Conservation (phyloP, 352 stramenopile species). For the Phytophthora quininea region DNA sequence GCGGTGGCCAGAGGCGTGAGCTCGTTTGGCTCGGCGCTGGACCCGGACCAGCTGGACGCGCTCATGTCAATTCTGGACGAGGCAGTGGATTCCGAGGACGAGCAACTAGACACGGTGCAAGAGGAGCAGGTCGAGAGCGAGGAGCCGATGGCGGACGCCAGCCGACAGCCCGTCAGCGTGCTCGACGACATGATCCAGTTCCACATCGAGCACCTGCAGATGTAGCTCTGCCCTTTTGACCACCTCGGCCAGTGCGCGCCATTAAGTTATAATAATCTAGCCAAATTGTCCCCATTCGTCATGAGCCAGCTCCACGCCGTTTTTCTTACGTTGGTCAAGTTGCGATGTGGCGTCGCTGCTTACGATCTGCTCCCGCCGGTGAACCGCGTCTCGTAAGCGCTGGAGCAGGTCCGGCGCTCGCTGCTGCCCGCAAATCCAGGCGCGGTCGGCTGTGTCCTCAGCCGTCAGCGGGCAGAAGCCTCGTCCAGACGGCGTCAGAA, state of each 20-base stretch:
- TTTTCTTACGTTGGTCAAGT: background rate
- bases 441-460: no score
- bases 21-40: slow-evolving; percentile 18
- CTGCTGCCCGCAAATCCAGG: no score
- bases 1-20: background rate
- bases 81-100: slow-evolving; percentile 25
- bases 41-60: slow-evolving; percentile 43
- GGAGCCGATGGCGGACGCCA: slow-evolving; percentile 2
- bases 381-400: no score
- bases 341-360: no score
- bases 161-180: slow-evolving; percentile 22
- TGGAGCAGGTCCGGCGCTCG: no score
- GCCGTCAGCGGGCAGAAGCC: no score
- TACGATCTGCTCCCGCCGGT: no score
- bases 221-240: slow-evolving; percentile 5
- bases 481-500: no score
- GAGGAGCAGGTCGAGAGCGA: slow-evolving; percentile 6
- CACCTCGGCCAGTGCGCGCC: background rate
- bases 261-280: slow-evolving; percentile 37
- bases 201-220: slow-evolving; percentile 41
- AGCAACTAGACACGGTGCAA: background rate
- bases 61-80: slow-evolving; percentile 48
- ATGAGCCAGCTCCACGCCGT: background rate
- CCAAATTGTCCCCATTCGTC: background rate
- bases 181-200: slow-evolving; percentile 58